Evolutionary conservation across 345 rosid species (phyloP), one percentile per base, ranked within the genome.

Genomic region (Excoecaria cochinchinensis): DNA sequence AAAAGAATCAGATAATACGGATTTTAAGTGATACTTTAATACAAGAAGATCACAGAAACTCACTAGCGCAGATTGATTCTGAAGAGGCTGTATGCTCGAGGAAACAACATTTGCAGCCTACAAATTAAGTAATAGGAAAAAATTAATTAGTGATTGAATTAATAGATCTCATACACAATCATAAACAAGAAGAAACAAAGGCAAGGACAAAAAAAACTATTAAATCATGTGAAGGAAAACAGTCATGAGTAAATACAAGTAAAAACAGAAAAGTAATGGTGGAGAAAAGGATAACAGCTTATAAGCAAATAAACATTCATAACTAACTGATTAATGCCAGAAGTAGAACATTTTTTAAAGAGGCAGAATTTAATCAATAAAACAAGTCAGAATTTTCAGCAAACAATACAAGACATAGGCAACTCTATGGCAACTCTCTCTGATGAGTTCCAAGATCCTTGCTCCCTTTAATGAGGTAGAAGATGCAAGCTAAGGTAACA

Each of bases 1-100:
- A 31, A 31, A 31, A 8, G 21, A 7, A 53, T 56, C 31, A 42
- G 36, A 59, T 24, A 22, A 22, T 22, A 22, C 12, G 38, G 36
- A 58, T 74, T 46, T 22, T 15, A 76, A 75, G 13, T 25, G 31
- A 47, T 48, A 48, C 8, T 50, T 55, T 44, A 47, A 1, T 13
- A 16, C 36, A 64, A 74, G n/a, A 44, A 44, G 14, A 70, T 71
- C 24, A 8, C 47, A 69, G 73, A 69, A 38, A 80, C 89, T 78
- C 36, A 91, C 98, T 76, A 88, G 74, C 59, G 87, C 88, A 74
- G 77, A 82, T 31, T 87, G 14, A 84, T 94, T 92, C 77, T 90
- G 91, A 74, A 85, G 88, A 74, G 98, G 93, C 70, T 94, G 97
- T 75, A 94, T 94, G 78, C 89, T 89, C 6, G 94, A 89, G 70